A percentile compares a stretch with the other conserved stretches of the same genome.
phyloP scores from a whole-genome alignment of 768 basidiomycete species.

The Amyloporia xantha region DNA sequence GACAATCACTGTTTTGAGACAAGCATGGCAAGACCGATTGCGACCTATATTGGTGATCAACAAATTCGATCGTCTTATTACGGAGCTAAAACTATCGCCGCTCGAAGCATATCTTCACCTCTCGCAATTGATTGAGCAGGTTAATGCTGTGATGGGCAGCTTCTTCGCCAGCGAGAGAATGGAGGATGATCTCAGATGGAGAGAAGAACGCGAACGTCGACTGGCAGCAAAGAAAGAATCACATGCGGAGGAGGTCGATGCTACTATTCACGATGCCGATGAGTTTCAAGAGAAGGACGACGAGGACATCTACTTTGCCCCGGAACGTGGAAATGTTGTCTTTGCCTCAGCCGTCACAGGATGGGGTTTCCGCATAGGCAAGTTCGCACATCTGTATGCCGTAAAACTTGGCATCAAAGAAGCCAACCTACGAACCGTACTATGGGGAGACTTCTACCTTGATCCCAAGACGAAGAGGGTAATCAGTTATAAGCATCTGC shows the following conservation, averaged over 20 bases:
- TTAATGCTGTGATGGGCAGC: slow-evolving; percentile 96
- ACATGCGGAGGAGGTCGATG: slow-evolving; percentile 51
- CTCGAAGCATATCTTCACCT: slow-evolving; percentile 93
- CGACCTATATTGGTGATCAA: slow-evolving; percentile 94
- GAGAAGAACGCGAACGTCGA: slow-evolving; percentile 84
- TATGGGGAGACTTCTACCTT: slow-evolving; percentile 97
- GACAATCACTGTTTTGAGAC: slow-evolving; percentile 93
- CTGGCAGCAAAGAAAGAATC: slow-evolving; percentile 70
- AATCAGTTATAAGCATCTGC: slow-evolving; percentile 84
- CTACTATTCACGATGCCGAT: slow-evolving; percentile 45
- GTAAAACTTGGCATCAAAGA: slow-evolving; percentile 89
- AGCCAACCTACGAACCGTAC: slow-evolving; percentile 70
- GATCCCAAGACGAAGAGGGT: slow-evolving; percentile 95
- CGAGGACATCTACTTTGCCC: slow-evolving; percentile 95
- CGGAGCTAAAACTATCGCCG: slow-evolving; percentile 87
- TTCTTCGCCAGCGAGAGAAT: slow-evolving; percentile 94
- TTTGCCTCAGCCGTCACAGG: slow-evolving; percentile 96
- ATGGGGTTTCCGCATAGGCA: slow-evolving; percentile 93
- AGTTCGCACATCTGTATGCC: slow-evolving; percentile 91
- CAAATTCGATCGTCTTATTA: slow-evolving; percentile 91
- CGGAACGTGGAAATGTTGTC: slow-evolving; percentile 91
- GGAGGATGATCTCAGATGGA: slow-evolving; percentile 94
- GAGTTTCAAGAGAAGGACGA: slow-evolving; percentile 94
- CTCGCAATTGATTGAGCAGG: slow-evolving; percentile 89
- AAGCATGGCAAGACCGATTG: slow-evolving; percentile 88